A percentile compares a stretch with the other conserved stretches of the same genome.
These are phyloP conservation scores for Saccharomycopsis amapae DNA, from an alignment of 805 yeast species.

Conservation along the genomic window DNA sequence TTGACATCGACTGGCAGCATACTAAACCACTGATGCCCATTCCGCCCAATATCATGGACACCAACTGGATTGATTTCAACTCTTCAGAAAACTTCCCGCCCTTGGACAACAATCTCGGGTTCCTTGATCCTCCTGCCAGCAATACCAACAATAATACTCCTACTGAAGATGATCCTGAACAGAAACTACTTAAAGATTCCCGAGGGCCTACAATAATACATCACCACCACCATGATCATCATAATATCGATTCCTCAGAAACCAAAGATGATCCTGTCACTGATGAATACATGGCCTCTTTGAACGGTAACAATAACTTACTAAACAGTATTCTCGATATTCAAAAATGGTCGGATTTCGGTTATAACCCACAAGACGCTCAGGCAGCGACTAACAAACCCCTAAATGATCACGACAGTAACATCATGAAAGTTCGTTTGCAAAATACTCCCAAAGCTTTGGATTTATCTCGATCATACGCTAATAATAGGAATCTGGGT, in stretches of 20 bases:
- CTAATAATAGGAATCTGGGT: neutral
- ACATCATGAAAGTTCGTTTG: no score
- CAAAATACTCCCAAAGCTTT: no score
- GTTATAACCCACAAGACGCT: slow-evolving; percentile 3
- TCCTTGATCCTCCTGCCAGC: slow-evolving; percentile 2
- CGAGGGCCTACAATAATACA: no score
- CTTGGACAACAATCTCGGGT: slow-evolving; percentile 10
- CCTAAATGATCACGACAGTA: no score
- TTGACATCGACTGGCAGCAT: no score
- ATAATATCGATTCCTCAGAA: neutral
- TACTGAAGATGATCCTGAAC: neutral
- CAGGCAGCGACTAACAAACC: no score
- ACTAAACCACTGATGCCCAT: no score
- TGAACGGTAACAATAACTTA: no score
- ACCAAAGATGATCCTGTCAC: neutral
- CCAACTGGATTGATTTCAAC: slow-evolving; percentile 21
- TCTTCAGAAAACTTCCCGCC: slow-evolving; percentile 16
- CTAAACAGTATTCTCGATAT: slow-evolving; percentile 8
- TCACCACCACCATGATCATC: neutral
- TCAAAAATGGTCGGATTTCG: slow-evolving; percentile 19
- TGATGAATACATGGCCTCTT: neutral
- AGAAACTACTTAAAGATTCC: neutral
- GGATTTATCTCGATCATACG: no score
- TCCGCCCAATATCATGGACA: slow-evolving; percentile 18
- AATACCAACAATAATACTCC: neutral